Percentiles rank a stretch among this genome's conserved stretches.
These are phyloP conservation scores for Fraxinus greggii DNA, from an alignment of 305 asterid species.

Conservation along the genomic window DNA sequence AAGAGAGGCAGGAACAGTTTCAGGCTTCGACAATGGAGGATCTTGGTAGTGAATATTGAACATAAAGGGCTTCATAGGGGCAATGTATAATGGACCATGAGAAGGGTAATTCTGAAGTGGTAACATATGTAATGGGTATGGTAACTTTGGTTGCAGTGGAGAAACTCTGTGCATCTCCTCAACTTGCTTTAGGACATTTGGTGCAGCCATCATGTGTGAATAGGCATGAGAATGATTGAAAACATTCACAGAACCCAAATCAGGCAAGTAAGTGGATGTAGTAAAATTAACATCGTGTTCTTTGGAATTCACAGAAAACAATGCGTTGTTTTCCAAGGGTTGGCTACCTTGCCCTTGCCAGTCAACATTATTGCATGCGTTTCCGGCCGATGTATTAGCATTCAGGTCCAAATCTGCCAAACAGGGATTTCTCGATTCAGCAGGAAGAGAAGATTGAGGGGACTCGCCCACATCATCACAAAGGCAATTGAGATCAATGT, in stretches of 20 bases:
- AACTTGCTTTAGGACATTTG: conserved; percentile 32
- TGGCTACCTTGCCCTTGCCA: conserved; percentile 27
- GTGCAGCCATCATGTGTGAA: conserved; percentile 30
- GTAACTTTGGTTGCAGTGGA: conserved; percentile 36
- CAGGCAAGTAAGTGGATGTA: conserved; percentile 27
- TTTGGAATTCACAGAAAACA: conserved; percentile 22
- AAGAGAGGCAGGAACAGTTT: conserved; percentile 21
- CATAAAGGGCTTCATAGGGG: conserved; percentile 16
- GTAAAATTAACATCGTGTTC: conserved; percentile 23
- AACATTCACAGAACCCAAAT: conserved; percentile 24
- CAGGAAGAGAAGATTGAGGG: conserved; percentile 20
- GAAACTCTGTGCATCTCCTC: conserved; percentile 34
- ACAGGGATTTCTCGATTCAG: conserved; percentile 14
- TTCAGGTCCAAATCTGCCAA: conserved; percentile 39
- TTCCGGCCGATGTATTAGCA: conserved; percentile 16
- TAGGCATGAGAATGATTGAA: conserved; percentile 19
- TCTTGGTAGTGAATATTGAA: conserved; percentile 20
- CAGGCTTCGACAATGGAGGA: conserved; percentile 22
- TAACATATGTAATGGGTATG: conserved; percentile 28
- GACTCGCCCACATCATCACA: conserved; percentile 36
- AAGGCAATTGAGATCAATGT: conserved; percentile 50
- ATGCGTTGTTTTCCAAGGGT: conserved; percentile 18
- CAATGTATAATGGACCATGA: conserved; percentile 33
- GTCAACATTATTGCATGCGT: conserved; percentile 19
- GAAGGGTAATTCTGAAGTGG: conserved; percentile 37